These are phyloP conservation scores for Selaginella tamariscina DNA, from an alignment of 75 land plant species.

Conservation along the genomic window DNA sequence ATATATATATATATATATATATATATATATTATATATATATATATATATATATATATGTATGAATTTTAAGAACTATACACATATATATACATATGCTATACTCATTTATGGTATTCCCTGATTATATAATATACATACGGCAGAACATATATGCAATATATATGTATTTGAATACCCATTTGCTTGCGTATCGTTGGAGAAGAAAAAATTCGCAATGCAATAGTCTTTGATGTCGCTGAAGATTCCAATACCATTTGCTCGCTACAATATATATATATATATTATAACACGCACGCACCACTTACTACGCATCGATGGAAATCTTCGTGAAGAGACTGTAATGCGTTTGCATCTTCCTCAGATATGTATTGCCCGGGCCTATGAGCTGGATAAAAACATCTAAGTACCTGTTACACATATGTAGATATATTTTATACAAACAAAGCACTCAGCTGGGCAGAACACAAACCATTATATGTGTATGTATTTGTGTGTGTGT, in stretches of 20 bases:
- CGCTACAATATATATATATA: conserved; percentile 30
- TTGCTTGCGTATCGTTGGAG: conserved; percentile 52
- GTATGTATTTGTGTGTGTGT: no score
- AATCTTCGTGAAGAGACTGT: conserved; percentile 27
- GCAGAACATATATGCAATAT: neutral
- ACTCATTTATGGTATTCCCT: no score
- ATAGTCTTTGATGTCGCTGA: conserved; percentile 40
- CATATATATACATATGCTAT: no score
- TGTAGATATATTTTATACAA: no score
- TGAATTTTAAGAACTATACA: no score
- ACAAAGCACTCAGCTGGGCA: no score
- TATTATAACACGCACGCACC: neutral
- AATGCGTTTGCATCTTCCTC: conserved; percentile 38
- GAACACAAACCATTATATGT: no score
- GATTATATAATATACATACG: neutral
- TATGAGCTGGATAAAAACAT: neutral
- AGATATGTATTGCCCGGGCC: conserved; percentile 11
- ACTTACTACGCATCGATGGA: conserved; percentile 61
- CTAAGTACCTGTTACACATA: no score
- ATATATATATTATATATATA: neutral
- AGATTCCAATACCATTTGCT: conserved; percentile 74
- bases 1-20: conserved; percentile 1
- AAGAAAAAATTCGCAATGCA: conserved; percentile 47
- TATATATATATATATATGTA: no score
- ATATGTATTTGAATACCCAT: conserved; percentile 44